Evolutionary conservation across 2,329 filamentous ascomycete species (phyloP).

Genomic region (Paramyrothecium roridum): DNA sequence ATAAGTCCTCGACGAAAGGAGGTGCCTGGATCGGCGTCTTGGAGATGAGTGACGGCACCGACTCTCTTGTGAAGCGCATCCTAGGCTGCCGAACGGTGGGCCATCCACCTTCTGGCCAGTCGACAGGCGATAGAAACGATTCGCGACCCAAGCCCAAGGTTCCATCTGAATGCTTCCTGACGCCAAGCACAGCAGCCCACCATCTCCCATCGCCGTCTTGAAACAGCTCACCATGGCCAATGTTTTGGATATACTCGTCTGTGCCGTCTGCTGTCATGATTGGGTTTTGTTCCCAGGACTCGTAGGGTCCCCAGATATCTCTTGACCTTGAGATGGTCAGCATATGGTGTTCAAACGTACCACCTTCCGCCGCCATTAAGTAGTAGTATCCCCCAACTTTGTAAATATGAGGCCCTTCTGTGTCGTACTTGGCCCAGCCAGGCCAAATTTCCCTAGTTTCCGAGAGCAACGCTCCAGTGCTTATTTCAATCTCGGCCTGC

Average conservation of each 20-base stretch:
- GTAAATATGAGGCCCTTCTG: constrained; percentile 35
- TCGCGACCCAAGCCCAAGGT: constrained; percentile 2
- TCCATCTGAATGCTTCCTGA: background rate
- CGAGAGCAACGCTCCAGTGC: constrained; percentile 24
- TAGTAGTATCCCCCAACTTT: constrained; percentile 39
- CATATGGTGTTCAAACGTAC: constrained; percentile 27
- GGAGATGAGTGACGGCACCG: too few species aligned
- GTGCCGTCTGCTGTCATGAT: constrained; percentile 22
- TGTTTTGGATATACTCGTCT: constrained; percentile 15
- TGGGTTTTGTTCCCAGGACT: constrained; percentile 25
- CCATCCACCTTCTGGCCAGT: constrained; percentile 3
- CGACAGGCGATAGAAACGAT: background rate
- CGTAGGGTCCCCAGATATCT: constrained; percentile 24
- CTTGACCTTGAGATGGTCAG: constrained; percentile 14
- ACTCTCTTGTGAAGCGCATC: too few species aligned
- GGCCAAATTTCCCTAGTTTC: constrained; percentile 16
- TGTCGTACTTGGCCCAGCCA: constrained; percentile 13
- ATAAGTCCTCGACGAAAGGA: too few species aligned
- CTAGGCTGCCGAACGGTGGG: background rate
- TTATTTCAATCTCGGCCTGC: constrained; percentile 24
- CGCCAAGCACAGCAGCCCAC: constrained; percentile 7
- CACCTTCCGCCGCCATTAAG: constrained; percentile 40
- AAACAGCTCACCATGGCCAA: constrained; percentile 20
- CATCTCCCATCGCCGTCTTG: constrained; percentile 14
- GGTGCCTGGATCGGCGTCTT: too few species aligned